Base-by-base conservation (phyloP, 495 filamentous ascomycete genomes). In the Hypoxylon trugodes region DNA sequence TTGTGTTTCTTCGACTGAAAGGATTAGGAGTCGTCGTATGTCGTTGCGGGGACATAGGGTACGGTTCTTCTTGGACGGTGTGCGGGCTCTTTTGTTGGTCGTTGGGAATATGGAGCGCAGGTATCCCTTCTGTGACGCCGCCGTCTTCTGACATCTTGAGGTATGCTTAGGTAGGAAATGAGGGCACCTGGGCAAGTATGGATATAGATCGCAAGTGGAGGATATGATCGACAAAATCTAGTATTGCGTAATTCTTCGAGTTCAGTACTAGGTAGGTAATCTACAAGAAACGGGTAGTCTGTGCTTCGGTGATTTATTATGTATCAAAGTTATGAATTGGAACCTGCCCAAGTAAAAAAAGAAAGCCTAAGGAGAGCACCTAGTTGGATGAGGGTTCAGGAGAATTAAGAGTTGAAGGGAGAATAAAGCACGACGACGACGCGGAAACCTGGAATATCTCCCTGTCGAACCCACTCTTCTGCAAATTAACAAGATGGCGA, bases 1-100 rank as follows among this genome's bases (percentile, higher is more conserved):
- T 71, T 0, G 73, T 80, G 63, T 76, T 74, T 66, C 77, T 78
- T n/a, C 75, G 64, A 36, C 74, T 77, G 69, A 80, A 79, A 2
- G 79, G 78, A 19, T 79, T 81, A 9, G 76, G 75, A 3, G 79
- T 75, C 35, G 64, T 46, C 19, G 71, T 65, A 6, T 48, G 13
- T 1, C 59, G 68, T 7, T 63, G 65, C 8, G 77, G 74, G 0
- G 73, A 75, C 25, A 65, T 64, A 9, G 73, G 69, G 22, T 73
- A 74, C n/a, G 61, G 59, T 15, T 58, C 61, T 13, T 73, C 64
- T 9, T 68, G 59, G 9, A 64, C 36, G 12, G 41, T 43, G 47
- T 33, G 22, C 18, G 53, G 19, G 40, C 36, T 61, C 46, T 73
- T 65, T 21, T 47, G 25, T n/a, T 65, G 52, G 7, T 62, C 30